These are phyloP conservation scores for Inga oerstediana DNA, from an alignment of 306 rosid genomes.

Conservation along the genomic window DNA sequence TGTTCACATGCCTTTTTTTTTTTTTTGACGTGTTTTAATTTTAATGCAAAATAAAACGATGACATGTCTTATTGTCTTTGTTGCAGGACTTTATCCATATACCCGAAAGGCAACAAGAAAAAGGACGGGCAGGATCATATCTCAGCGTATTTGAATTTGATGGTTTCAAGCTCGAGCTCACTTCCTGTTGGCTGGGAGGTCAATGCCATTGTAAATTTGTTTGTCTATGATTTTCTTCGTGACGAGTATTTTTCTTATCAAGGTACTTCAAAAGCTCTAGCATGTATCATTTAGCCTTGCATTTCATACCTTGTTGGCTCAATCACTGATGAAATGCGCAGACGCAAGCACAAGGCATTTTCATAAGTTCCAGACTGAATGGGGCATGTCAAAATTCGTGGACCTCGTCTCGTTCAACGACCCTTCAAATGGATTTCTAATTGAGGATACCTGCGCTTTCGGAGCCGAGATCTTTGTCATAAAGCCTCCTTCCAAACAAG, in stretches of 20 bases:
- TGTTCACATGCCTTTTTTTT: neutral
- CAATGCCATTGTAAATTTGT: conserved; percentile 46
- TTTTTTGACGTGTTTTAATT: too few relatives aligned
- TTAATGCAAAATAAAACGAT: neutral
- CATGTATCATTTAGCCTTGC: neutral
- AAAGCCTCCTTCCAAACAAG: conserved; percentile 13
- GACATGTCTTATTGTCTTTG: neutral
- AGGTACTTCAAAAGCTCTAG: conserved; percentile 15
- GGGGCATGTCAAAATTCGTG: conserved; percentile 39
- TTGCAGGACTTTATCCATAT: neutral
- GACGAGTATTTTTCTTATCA: conserved; percentile 37
- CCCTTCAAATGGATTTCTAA: conserved; percentile 41
- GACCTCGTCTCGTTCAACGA: conserved; percentile 32
- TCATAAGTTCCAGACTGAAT: conserved; percentile 33
- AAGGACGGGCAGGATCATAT: conserved; percentile 38
- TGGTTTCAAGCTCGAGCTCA: neutral
- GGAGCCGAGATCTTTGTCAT: conserved; percentile 45
- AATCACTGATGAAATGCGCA: conserved; percentile 1
- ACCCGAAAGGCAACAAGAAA: conserved; percentile 30
- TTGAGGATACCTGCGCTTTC: conserved; percentile 38
- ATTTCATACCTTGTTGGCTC: neutral
- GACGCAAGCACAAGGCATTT: conserved; percentile 35
- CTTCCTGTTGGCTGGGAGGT: conserved; percentile 42
- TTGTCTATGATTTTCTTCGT: conserved; percentile 24
- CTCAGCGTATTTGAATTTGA: conserved; percentile 39